Evolutionary conservation across 2,329 filamentous ascomycete genomes (phyloP).

Genomic region (Exutisphaerella laricina): DNA sequence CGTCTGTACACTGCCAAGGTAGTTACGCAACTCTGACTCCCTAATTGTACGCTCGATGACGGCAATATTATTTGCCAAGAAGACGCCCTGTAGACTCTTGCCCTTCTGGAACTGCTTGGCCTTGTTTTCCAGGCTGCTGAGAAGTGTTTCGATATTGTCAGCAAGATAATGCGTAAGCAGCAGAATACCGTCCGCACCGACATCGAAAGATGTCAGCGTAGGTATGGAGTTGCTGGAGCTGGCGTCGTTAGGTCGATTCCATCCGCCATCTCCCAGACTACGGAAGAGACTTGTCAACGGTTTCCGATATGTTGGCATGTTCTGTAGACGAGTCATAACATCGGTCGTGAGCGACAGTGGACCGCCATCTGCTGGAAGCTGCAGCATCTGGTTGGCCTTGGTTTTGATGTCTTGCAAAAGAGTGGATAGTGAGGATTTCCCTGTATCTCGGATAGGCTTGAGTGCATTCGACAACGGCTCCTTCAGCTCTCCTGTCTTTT

Average conservation of each 20-base stretch:
- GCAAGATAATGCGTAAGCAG: slow-evolving; percentile 85
- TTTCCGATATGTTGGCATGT: slow-evolving; percentile 78
- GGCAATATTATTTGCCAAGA: slow-evolving; percentile 80
- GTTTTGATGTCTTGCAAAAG: slow-evolving; percentile 77
- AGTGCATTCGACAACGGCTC: slow-evolving; percentile 74
- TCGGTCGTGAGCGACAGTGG: slow-evolving; percentile 73
- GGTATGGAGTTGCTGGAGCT: slow-evolving; percentile 60
- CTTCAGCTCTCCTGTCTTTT: slow-evolving; percentile 80
- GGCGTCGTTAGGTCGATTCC: slow-evolving; percentile 55
- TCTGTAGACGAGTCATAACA: slow-evolving; percentile 78
- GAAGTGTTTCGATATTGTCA: slow-evolving; percentile 78
- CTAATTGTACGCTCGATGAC: slow-evolving; percentile 80
- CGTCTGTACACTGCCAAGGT: slow-evolving; percentile 54
- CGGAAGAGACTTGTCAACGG: slow-evolving; percentile 87
- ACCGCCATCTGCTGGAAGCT: slow-evolving; percentile 71
- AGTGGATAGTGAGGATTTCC: slow-evolving; percentile 76
- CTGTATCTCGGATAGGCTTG: slow-evolving; percentile 86
- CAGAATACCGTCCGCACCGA: slow-evolving; percentile 79
- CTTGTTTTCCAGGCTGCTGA: slow-evolving; percentile 69
- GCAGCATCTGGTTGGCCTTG: slow-evolving; percentile 59
- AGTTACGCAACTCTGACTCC: slow-evolving; percentile 67
- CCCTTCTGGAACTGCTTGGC: slow-evolving; percentile 66
- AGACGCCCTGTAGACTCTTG: slow-evolving; percentile 77
- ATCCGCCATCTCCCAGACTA: slow-evolving; percentile 87
- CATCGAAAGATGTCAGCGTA: slow-evolving; percentile 73